These are phyloP conservation scores for Pontederia crassipes DNA, from an alignment of 176 grass and related monocot genomes.

Conservation along the genomic window DNA sequence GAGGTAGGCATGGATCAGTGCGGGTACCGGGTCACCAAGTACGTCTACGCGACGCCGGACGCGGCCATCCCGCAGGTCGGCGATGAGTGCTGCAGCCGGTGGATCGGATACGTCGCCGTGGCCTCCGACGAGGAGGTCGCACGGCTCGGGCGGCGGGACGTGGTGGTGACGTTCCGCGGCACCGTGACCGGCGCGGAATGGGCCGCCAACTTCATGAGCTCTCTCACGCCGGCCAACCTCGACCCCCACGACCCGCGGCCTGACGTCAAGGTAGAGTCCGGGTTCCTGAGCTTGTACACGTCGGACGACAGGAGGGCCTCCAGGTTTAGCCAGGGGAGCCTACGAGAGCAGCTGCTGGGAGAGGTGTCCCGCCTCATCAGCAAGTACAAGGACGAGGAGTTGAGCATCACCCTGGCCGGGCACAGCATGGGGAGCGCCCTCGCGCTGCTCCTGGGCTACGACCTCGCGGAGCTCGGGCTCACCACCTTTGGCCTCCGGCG, in stretches of 20 bases:
- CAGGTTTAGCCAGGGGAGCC: constrained; percentile 63
- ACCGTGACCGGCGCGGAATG: constrained; percentile 66
- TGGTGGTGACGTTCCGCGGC: constrained; percentile 70
- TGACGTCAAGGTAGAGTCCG: constrained; percentile 73
- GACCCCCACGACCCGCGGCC: constrained; percentile 43
- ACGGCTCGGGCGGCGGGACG: constrained; percentile 48
- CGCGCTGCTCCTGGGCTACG: constrained; percentile 57
- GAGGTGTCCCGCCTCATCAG: constrained; percentile 48
- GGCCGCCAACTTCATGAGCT: constrained; percentile 82
- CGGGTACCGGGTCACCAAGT: constrained; percentile 47
- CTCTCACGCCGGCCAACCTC: constrained; percentile 47
- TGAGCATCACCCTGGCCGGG: constrained; percentile 62
- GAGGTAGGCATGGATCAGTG: constrained; percentile 22
- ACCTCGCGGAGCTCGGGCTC: constrained; percentile 58
- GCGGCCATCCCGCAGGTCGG: constrained; percentile 18
- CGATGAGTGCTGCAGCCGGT: constrained; percentile 21
- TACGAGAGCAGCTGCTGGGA: constrained; percentile 73
- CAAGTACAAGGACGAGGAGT: constrained; percentile 20
- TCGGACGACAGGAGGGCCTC: constrained; percentile 52
- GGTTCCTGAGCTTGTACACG: constrained; percentile 82
- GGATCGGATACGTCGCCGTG: constrained; percentile 55
- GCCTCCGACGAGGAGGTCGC: constrained; percentile 40
- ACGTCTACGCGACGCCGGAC: constrained; percentile 50
- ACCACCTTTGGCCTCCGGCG: constrained; percentile 13
- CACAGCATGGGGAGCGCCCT: constrained; percentile 93